Evolutionary conservation across 495 filamentous ascomycete species (phyloP).

Genomic region (Aspergillus egyptiacus): DNA sequence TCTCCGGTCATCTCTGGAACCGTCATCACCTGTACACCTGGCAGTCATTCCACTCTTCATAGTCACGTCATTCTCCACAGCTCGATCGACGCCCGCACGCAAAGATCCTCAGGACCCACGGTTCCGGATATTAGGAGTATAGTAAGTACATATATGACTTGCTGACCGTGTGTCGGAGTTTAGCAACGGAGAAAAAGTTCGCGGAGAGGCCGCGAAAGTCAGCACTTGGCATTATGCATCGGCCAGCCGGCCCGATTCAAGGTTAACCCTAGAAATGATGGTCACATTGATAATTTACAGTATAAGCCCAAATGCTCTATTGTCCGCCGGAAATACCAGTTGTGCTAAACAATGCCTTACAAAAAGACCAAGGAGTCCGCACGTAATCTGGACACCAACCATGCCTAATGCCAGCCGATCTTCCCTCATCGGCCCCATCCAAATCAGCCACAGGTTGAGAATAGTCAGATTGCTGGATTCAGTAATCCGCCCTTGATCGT

Average conservation of each 20-base stretch:
- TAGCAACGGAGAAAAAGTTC: background rate
- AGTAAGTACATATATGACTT: background rate
- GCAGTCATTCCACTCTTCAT: background rate
- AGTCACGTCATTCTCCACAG: background rate
- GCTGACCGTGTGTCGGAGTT: background rate
- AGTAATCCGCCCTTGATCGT: slow-evolving; percentile 62
- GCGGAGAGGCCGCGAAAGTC: background rate
- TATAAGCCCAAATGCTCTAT: slow-evolving; percentile 41
- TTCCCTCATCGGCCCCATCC: slow-evolving; percentile 88
- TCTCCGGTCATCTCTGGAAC: background rate
- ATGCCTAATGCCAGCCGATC: slow-evolving; percentile 74
- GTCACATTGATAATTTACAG: slow-evolving; percentile 14
- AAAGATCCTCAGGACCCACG: no score
- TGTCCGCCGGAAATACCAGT: slow-evolving; percentile 81
- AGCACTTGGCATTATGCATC: background rate
- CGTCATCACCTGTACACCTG: background rate
- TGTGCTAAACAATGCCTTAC: slow-evolving; percentile 79
- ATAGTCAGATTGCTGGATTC: slow-evolving; percentile 90
- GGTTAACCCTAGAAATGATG: background rate
- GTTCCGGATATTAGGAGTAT: no score
- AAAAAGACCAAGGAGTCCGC: slow-evolving; percentile 77
- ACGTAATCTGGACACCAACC: slow-evolving; percentile 61
- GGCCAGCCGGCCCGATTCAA: no score
- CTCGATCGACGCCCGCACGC: no score
- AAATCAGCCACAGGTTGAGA: slow-evolving; percentile 92